phyloP scores from a whole-genome alignment of 2,329 filamentous ascomycete species.

The Aspergillus pseudonomiae region DNA sequence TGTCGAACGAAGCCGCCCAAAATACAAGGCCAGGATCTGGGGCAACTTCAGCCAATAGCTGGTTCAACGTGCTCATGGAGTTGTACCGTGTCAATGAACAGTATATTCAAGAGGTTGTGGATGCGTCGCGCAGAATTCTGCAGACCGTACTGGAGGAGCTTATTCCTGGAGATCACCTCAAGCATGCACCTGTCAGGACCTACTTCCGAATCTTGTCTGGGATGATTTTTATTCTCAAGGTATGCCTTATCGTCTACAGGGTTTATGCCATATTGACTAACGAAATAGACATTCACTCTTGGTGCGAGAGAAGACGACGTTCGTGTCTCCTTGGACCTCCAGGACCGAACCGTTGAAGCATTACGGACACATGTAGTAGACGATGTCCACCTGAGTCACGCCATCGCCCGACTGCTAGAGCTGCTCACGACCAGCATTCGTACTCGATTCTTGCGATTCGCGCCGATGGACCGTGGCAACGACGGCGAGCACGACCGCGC shows the following conservation, averaged over 20 bases:
- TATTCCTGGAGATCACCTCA: conserved; percentile 60
- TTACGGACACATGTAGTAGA: conserved; percentile 65
- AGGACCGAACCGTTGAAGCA: conserved; percentile 61
- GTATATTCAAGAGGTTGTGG: conserved; percentile 65
- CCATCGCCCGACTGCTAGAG: conserved; percentile 64
- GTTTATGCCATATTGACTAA: conserved; percentile 6
- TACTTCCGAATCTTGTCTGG: conserved; percentile 67
- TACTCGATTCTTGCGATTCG: conserved; percentile 60
- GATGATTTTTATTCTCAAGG: conserved; percentile 67
- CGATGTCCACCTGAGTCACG: conserved; percentile 66
- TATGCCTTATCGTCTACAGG: conserved; percentile 26
- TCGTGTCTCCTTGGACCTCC: conserved; percentile 59
- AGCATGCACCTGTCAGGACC: conserved; percentile 65
- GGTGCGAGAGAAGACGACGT: conserved; percentile 66
- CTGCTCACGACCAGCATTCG: conserved; percentile 62
- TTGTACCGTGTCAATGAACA: conserved; percentile 61
- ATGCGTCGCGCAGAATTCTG: conserved; percentile 64
- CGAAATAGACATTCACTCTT: conserved; percentile 59
- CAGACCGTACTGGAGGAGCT: conserved; percentile 62
- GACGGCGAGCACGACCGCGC: conserved; percentile 43
- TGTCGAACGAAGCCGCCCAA: conserved; percentile 50
- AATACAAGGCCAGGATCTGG: conserved; percentile 29
- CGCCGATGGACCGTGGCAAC: conserved; percentile 52
- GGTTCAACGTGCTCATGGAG: conserved; percentile 46
- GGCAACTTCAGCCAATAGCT: conserved; percentile 35